A percentile compares a stretch with the other conserved stretches of the same genome.
phyloP scores from a whole-genome alignment of 1,284 basidiomycete genomes.

The Puccinia triticina region DNA sequence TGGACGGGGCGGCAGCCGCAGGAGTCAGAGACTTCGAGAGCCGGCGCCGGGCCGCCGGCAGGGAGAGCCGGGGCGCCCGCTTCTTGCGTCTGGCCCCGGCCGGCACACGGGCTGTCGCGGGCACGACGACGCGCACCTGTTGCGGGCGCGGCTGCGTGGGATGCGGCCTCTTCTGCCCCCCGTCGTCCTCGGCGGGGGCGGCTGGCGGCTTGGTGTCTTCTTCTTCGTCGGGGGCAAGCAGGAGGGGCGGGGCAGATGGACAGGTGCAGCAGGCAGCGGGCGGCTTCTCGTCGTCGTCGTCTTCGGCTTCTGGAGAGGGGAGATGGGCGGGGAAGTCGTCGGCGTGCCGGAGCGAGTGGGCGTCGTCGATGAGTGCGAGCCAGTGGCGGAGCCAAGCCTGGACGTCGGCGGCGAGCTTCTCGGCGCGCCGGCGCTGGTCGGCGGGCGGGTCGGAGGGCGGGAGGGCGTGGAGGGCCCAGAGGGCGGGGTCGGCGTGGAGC shows the following conservation, averaged over 20 bases:
- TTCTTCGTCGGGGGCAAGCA: neutral
- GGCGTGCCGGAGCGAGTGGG: neutral
- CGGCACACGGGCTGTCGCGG: too few species aligned
- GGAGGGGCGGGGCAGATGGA: too few species aligned
- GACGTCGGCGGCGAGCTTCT: neutral
- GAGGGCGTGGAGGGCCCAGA: neutral
- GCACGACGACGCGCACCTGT: neutral
- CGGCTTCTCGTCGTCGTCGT: neutral
- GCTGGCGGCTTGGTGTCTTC: neutral
- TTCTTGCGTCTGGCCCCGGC: too few species aligned
- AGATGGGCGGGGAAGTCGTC: neutral
- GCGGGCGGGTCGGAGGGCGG: neutral
- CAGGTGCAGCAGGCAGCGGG: too few species aligned
- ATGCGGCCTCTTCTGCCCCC: neutral
- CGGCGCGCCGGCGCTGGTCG: neutral
- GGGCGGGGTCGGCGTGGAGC: constrained; percentile 5
- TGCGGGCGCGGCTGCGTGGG: neutral
- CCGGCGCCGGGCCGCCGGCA: neutral
- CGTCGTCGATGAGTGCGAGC: neutral
- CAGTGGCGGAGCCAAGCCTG: constrained; percentile 23
- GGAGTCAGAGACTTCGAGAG: too few species aligned
- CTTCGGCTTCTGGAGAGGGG: neutral
- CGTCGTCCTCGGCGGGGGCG: neutral
- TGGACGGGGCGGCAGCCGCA: too few species aligned
- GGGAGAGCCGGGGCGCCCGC: neutral